Evolutionary conservation across 805 yeast species (phyloP), one percentile per base, ranked within the genome.

Genomic region (Ogataea nonfermentans): DNA sequence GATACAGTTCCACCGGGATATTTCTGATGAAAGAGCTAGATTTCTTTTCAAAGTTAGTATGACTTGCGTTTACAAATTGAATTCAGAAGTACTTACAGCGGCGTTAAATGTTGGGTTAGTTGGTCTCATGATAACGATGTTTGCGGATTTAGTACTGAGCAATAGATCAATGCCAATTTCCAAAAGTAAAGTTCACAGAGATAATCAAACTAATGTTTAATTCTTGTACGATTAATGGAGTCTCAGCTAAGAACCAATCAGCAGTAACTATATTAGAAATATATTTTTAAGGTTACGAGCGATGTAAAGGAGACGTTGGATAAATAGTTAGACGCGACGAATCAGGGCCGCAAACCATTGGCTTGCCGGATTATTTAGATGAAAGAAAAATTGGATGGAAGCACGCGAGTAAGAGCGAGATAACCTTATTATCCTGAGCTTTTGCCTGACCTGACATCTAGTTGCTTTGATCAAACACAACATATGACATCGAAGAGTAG

Each of bases 1-100:
- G 82, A 43, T 78, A 73, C 53, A 77, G 61, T 63, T 77, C 82
- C 39, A 76, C 71, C 54, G 81, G 81, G 39, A 76, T 51, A 29
- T 27, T 44, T 31, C 45, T 58, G 30, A 58, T 27, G 48, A 26
- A 38, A 17, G 37, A 36, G 26, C 27, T 25, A 24, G 48, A 40
- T 37, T 40, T 41, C 39, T 44, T 26, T 8, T 9, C 11, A 5
- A 13, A n/a, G 24, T 17, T 31, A 35, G 14, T 29, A 17, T 29
- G 19, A 29, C 24, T 19, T 9, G 22, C n/a, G 8, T 13, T 10
- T 6, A 9, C 9, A 19, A 16, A n/a, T 16, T 6, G 16, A 11
- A 13, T 11, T 19, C 19, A 17, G 7, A 8, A 6, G 7, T 27
- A 68, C 73, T 45, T 68, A 66, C 72, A 46, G 73, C 70, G 57